Evolutionary conservation across 2,329 filamentous ascomycete species (phyloP), one percentile per base, ranked within the genome.

Genomic region (Colletotrichum navitas): DNA sequence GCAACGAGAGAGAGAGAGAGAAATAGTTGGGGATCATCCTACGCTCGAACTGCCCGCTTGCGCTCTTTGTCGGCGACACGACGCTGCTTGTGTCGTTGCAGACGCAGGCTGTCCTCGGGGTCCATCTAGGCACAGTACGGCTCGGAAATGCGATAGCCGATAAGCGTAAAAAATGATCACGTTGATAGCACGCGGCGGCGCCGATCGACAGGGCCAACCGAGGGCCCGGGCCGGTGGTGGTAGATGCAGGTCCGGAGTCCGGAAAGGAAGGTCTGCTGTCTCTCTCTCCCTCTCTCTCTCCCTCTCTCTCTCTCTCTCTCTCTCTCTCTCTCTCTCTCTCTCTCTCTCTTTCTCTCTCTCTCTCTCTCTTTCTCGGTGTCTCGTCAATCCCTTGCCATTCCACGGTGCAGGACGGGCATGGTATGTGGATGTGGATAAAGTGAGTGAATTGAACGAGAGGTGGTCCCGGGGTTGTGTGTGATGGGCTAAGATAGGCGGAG

Each of bases 31-130:
- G 47, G 10, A 1, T 54, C 59, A 55, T 72, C 69, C 21, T 71
- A 78, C 77, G 77, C 77, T 74, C 76, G 71, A 43, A 75, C 76
- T 21, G 76, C 77, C 26, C 77, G 75, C 66, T 78, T 78, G 45
- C 77, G 76, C 62, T 78, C 77, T 59, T 75, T 68, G 47, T 78
- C 77, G 36, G 75, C 74, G 32, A 76, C 73, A 54, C 74, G 75
- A 47, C 76, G 76, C 58, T 71, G 71, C 55, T 73, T 73, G 59
- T 73, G 73, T 70, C 74, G 72, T 63, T 75, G 75, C 29, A 74
- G 60, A 41, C 69, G 69, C 59, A 72, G 39, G 54, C 69, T 65
- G 69, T 72, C 69, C 14, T 72, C 65, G 58, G 69, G 54, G 64
- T 72, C 69, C 69, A 72, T 72, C 32, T 68, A 60, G 43, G 45